phyloP scores from a whole-genome alignment of 495 filamentous ascomycete species.

The Neurospora sp. region DNA sequence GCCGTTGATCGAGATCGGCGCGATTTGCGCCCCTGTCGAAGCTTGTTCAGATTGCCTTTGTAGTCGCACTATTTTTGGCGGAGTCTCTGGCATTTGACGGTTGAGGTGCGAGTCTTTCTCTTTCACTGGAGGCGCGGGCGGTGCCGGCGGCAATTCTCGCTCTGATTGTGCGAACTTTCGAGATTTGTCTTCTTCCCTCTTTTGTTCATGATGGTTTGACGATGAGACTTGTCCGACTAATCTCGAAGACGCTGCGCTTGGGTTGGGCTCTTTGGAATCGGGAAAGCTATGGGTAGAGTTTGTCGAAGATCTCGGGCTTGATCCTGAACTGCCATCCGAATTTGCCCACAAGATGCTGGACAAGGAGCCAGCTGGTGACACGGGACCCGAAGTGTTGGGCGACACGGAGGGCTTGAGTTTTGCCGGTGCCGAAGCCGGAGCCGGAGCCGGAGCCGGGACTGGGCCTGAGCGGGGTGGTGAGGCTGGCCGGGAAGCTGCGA shows the following conservation, averaged over 20 bases:
- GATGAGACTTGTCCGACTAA: constrained; percentile 4
- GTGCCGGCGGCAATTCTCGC: constrained; percentile 26
- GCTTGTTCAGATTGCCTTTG: constrained; percentile 8
- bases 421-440: constrained; percentile 1
- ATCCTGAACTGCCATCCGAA: constrained; percentile 29
- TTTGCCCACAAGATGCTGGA: constrained; percentile 38
- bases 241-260: constrained; percentile 19
- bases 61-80: neutral
- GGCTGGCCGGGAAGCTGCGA: neutral
- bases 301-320: constrained; percentile 22
- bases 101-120: constrained; percentile 22
- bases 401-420: constrained; percentile 2
- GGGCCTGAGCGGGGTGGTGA: neutral
- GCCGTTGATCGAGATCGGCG: constrained; percentile 6
- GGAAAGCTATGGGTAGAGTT: constrained; percentile 22
- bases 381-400: neutral
- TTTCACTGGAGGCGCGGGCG: constrained; percentile 11
- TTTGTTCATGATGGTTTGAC: constrained; percentile 16
- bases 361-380: constrained; percentile 28
- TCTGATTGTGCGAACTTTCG: constrained; percentile 2
- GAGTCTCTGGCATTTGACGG: constrained; percentile 7
- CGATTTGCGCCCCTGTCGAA: constrained; percentile 5
- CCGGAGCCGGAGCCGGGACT: neutral
- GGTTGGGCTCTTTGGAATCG: constrained; percentile 26
- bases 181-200: constrained; percentile 4